Evolutionary conservation across 495 filamentous ascomycete species (phyloP), one percentile per base, ranked within the genome.

Genomic region (Lasiosphaeria hispida): DNA sequence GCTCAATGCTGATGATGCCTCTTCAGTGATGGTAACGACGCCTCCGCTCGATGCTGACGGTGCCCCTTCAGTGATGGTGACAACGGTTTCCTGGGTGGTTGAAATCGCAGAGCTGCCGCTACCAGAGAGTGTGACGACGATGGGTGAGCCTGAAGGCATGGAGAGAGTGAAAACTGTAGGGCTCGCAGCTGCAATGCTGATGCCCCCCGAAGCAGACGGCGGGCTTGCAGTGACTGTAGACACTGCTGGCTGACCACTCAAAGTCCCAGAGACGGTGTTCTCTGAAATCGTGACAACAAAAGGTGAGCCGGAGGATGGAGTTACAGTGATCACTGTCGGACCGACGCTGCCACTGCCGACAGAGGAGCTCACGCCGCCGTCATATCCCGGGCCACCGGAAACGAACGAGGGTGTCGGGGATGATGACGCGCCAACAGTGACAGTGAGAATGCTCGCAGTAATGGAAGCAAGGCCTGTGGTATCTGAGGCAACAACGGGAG

Each of bases 281-380:
- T 30, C 53, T n/a, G 57, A 42, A 13, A 62, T 41, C 1, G 60
- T 62, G 43, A 58, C 55, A 19, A 54, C 55, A 42, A 50, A 35
- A 5, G 60, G 60, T 14, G 60, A 53, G 4, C 61, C 61, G 10
- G 58, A 57, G 14, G 7, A 10, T 2, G 60, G 60, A 3, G 57
- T 63, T n/a, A 63, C 47, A 4, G 60, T 63, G 10, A 48, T 11
- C 18, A 63, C 51, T 23, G 60, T 55, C 10, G 17, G 6, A 13
- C 37, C 40, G 11, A 18, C 7, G 10, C 17, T 18, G 4, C 34
- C 41, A 35, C 50, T 36, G 17, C 23, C 19, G 15, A 34, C 23
- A 3, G 48, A 9, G 9, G 48, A 45, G 34, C 41, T 19, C 10
- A 15, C 35, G 10, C 42, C 42, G 15, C 33, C 39, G 30, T 41